These are phyloP conservation scores for Hysterium pulicare DNA, from an alignment of 2,329 filamentous ascomycete genomes.

Conservation along the genomic window DNA sequence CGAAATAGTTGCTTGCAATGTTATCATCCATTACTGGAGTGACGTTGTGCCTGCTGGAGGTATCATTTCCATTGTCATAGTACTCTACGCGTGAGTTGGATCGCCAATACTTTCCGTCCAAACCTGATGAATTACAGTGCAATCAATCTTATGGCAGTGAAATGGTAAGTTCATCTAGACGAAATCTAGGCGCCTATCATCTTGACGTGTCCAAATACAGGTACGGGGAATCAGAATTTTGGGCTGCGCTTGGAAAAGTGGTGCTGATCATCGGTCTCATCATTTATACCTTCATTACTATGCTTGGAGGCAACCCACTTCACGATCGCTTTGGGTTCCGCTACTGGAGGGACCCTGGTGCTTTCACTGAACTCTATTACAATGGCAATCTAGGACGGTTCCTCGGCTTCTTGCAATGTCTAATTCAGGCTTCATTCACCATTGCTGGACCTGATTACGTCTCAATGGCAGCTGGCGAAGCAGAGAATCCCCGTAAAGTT, in stretches of 20 bases:
- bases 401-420: slow-evolving; percentile 71
- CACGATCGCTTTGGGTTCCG: slow-evolving; percentile 48
- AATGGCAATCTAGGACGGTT: slow-evolving; percentile 67
- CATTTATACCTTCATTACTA: slow-evolving; percentile 69
- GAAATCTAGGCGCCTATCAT: too few species aligned
- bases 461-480: slow-evolving; percentile 48
- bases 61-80: slow-evolving; percentile 59
- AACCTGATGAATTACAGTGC: slow-evolving; percentile 18
- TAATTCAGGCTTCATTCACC: slow-evolving; percentile 58
- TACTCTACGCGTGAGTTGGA: slow-evolving; percentile 57
- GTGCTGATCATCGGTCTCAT: slow-evolving; percentile 46
- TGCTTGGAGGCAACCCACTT: slow-evolving; percentile 77
- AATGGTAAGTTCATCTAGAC: too few species aligned
- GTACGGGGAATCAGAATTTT: slow-evolving; percentile 64
- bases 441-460: slow-evolving; percentile 50
- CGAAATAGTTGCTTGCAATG: slow-evolving; percentile 54
- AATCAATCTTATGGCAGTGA: slow-evolving; percentile 60
- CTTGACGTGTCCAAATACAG: too few species aligned
- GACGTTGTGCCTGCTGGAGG: slow-evolving; percentile 57
- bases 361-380: slow-evolving; percentile 64
- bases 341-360: slow-evolving; percentile 58
- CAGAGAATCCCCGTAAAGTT: slow-evolving; percentile 43
- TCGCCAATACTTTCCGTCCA: neutral
- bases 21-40: slow-evolving; percentile 46
- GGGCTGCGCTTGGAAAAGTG: slow-evolving; percentile 60